Conservation (phyloP, 257 asterid genomes). For the Primulina huaijiensis region DNA sequence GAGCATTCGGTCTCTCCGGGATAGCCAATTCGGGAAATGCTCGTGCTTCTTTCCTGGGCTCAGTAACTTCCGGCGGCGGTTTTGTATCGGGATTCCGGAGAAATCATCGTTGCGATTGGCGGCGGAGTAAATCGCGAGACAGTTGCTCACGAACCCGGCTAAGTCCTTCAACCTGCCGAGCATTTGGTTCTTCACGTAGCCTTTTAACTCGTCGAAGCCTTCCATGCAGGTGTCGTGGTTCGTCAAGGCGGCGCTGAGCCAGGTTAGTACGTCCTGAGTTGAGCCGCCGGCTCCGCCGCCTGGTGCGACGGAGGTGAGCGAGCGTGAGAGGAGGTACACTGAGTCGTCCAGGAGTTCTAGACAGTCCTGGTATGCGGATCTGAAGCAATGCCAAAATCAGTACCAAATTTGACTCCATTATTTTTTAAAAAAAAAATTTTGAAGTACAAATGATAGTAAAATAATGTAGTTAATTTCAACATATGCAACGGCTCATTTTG, state of each 20-base stretch:
- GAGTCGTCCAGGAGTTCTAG: conserved; percentile 81
- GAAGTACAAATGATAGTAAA: neutral
- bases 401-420: neutral
- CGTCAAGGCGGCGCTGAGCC: conserved; percentile 92
- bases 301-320: conserved; percentile 49
- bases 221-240: conserved; percentile 93
- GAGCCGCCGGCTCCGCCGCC: conserved; percentile 35
- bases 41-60: conserved; percentile 18
- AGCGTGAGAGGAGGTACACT: conserved; percentile 59
- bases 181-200: conserved; percentile 56
- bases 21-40: conserved; percentile 73
- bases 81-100: conserved; percentile 72
- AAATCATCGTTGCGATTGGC: conserved; percentile 52
- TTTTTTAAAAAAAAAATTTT: too few species aligned
- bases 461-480: too few species aligned
- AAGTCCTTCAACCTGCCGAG: conserved; percentile 55
- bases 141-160: conserved; percentile 83
- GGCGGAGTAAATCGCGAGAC: conserved; percentile 77
- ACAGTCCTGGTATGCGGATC: conserved; percentile 85
- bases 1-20: conserved; percentile 59
- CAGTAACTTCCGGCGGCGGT: conserved; percentile 60
- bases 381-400: neutral
- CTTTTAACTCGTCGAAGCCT: conserved; percentile 57
- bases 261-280: conserved; percentile 73
- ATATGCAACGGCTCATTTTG: neutral